Percentiles rank a stretch among this genome's conserved stretches.
phyloP scores from a whole-genome alignment of 768 basidiomycete genomes.

The Tremella fuciformis region DNA sequence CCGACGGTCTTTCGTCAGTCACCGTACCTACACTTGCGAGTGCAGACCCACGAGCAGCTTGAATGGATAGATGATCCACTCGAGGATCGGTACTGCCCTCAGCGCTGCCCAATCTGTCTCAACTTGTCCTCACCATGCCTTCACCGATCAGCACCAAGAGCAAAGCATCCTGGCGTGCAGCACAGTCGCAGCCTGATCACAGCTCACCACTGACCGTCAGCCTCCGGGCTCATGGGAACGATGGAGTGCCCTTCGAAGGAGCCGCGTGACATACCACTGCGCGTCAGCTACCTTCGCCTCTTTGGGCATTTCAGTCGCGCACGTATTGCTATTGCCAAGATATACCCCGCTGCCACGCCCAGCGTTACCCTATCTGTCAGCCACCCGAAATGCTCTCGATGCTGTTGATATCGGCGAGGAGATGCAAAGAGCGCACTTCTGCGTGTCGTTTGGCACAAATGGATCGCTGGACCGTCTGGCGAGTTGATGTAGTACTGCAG shows the following conservation, averaged over 20 bases:
- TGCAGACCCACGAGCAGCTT: slow-evolving; percentile 43
- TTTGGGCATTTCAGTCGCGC: slow-evolving; percentile 18
- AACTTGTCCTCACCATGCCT: slow-evolving; percentile 18
- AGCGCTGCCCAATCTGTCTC: neutral
- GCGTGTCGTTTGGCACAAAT: slow-evolving; percentile 3
- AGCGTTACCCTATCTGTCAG: slow-evolving; percentile 38
- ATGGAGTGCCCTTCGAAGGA: neutral
- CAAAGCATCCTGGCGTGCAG: neutral
- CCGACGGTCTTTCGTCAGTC: slow-evolving; percentile 42
- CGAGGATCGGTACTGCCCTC: slow-evolving; percentile 38
- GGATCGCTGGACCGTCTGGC: neutral
- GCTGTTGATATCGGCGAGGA: neutral
- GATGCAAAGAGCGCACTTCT: slow-evolving; percentile 1
- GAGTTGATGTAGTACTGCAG: no score
- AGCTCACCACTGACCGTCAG: slow-evolving; percentile 16
- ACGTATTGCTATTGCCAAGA: slow-evolving; percentile 47
- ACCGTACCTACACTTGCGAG: no score
- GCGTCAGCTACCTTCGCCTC: slow-evolving; percentile 9
- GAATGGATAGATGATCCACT: slow-evolving; percentile 51
- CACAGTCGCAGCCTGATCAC: neutral
- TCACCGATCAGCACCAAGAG: slow-evolving; percentile 1
- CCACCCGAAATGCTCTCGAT: neutral
- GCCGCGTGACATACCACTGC: neutral
- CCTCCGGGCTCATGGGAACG: neutral
- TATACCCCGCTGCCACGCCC: slow-evolving; percentile 48